Evolutionary conservation across 169 alveolate species (phyloP).

Genomic region (Plasmodium coatneyi): DNA sequence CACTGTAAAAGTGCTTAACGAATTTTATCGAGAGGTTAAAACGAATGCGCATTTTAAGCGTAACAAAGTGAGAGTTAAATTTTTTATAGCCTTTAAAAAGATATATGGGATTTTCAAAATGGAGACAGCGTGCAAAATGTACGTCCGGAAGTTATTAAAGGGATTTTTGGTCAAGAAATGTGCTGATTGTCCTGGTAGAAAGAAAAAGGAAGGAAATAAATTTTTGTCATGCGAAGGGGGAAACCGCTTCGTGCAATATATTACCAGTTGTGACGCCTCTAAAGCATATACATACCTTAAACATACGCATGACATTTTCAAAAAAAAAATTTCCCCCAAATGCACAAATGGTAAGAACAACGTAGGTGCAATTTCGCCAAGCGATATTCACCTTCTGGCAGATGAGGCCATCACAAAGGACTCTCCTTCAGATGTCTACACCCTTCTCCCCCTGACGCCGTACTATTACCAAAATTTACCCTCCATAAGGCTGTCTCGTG

Average conservation of each 20-base stretch:
- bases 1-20: neutral
- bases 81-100: neutral
- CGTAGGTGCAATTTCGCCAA: neutral
- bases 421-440: conserved; percentile 2
- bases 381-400: neutral
- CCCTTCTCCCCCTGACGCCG: conserved; percentile 34
- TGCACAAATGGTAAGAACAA: neutral
- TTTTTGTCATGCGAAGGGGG: neutral
- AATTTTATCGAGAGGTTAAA: neutral
- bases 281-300: conserved; percentile 14
- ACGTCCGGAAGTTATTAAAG: conserved; percentile 4
- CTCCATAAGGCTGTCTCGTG: conserved; percentile 30
- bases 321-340: neutral
- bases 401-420: neutral
- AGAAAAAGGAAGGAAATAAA: neutral
- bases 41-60: neutral
- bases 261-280: neutral
- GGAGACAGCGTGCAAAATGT: conserved; percentile 5
- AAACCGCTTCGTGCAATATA: too few relatives aligned
- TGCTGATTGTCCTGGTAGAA: neutral
- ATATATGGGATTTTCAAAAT: conserved; percentile 25
- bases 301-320: neutral
- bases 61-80: neutral
- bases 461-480: conserved; percentile 52
- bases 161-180: conserved; percentile 3